These are phyloP conservation scores for Syzygium oleosum DNA, from an alignment of 345 rosid genomes.

Conservation along the genomic window DNA sequence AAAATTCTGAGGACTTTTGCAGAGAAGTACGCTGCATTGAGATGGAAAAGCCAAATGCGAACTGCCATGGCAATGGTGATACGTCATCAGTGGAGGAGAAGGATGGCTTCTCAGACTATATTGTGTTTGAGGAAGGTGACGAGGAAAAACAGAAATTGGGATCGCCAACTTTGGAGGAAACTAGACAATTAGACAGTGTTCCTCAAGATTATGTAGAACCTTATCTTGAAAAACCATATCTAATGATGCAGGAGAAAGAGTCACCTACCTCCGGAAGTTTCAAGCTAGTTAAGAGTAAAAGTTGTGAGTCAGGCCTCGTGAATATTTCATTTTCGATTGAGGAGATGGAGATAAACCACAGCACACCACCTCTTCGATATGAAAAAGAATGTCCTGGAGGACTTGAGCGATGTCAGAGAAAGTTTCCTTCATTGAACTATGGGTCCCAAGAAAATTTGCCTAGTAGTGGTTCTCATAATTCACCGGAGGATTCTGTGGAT, in stretches of 20 bases:
- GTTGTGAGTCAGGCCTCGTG: constrained; percentile 45
- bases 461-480: constrained; percentile 25
- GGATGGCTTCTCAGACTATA: constrained; percentile 9
- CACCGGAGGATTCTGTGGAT: constrained; percentile 11
- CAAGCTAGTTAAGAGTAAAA: constrained; percentile 51
- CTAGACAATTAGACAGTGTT: constrained; percentile 2
- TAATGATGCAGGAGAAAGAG: constrained; percentile 26
- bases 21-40: constrained; percentile 53
- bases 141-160: constrained; percentile 14
- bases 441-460: constrained; percentile 13
- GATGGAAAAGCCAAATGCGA: constrained; percentile 28
- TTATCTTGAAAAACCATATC: constrained; percentile 28
- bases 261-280: constrained; percentile 21
- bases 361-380: constrained; percentile 23
- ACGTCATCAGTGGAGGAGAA: constrained; percentile 7
- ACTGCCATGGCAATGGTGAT: constrained; percentile 13
- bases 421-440: constrained; percentile 14
- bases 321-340: constrained; percentile 14
- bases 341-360: constrained; percentile 16
- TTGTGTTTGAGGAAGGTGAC: constrained; percentile 21
- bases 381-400: constrained; percentile 29
- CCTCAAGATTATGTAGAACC: constrained; percentile 16
- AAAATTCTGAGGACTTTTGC: constrained; percentile 31
- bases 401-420: constrained; percentile 23
- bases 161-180: constrained; percentile 13